Evolutionary conservation across 1,139 yeast species (phyloP), one percentile per base, ranked within the genome.

Genomic region (Kodamaea derodonti): DNA sequence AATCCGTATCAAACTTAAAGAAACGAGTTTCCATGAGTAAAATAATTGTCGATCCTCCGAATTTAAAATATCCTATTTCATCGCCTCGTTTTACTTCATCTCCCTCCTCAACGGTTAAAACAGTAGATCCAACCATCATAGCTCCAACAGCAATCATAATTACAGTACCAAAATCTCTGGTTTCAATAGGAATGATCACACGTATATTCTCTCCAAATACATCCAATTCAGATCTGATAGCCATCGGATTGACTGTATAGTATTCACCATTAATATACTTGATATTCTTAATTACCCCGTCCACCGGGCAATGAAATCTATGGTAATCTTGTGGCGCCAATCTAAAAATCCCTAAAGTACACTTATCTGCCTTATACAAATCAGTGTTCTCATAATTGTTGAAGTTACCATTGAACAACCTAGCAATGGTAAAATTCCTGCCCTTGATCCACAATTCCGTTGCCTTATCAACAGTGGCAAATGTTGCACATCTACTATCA

Each of bases 301-400:
- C 74, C 1, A 90, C 90, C 0, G 97, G 96, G 11, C 80, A 72
- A 55, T 92, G 98, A 60, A 92, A 90, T 29, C 98, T 65, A 56
- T 92, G 98, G 52, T 92, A 92, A 55, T 92, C 98, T 56, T 92
- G 98, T 1, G 98, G 98, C 0, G 98, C 97, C 31, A 92, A 63
- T 39, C 98, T 65, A 58, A 90, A 90, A 4, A 90, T 76, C 0
- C 85, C 92, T 34, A 90, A 58, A 0, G 86, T 65, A 30, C 90
- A 80, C 24, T 75, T 46, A 3, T 54, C 59, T 2, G 66, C 51
- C 32, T 54, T 54, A 38, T 46, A 56, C 23, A 66, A 62, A 31
- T 72, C 70, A 2, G 68, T 55, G 9, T 63, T 60, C 15, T 73
- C 80, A 18, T 71, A 52, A 13, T 67, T 66, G 26, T 75, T 66